Base-by-base conservation (phyloP, 1,139 yeast genomes). In the Maudiozyma humilis region DNA sequence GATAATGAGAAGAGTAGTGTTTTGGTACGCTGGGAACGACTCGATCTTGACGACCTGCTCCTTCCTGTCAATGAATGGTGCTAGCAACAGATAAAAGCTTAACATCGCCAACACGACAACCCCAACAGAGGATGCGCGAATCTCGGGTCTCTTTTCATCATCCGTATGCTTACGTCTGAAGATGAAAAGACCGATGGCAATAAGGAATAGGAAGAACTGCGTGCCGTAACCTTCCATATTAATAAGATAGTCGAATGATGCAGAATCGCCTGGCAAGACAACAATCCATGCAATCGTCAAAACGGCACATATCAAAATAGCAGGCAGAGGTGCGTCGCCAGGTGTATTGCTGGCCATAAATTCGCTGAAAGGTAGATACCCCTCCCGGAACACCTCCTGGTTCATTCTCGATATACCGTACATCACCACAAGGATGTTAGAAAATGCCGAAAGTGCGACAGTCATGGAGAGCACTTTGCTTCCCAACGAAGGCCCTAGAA, bases 351-450 rank as follows among this genome's bases (percentile, higher is more conserved):
- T 72, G 1, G 82, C 77, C 72, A 78, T 66, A 32, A 64, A 54
- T 27, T 54, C 57, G 1, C 81, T 72, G 44, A 68, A 75, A 3
- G 85, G 85, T 14, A 78, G 57, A 47, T 69, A 75, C 0, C 84
- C 84, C 52, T 78, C 84, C 43, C 82, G 66, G 52, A 79, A 78
- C 2, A 76, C 76, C 59, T 78, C 84, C 54, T 79, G 84, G 51
- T 76, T 76, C 63, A 76, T 74, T 53, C 85, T 66, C 1, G 83
- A 76, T 6, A 76, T 67, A 2, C 79, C 71, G 55, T 78, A 79
- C 7, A 77, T 59, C 1, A 77, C 82, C 14, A 79, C 85, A 57
- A 78, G 72, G 1, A 79, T 74, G 51, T 79, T 79, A 0, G 84
- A 81, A 1, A 76, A 79, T 6, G 84, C 72, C 42, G 80, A 76